Conservation (phyloP, 192 early-diverging fungal genomes). For the Coemansia sp. region DNA sequence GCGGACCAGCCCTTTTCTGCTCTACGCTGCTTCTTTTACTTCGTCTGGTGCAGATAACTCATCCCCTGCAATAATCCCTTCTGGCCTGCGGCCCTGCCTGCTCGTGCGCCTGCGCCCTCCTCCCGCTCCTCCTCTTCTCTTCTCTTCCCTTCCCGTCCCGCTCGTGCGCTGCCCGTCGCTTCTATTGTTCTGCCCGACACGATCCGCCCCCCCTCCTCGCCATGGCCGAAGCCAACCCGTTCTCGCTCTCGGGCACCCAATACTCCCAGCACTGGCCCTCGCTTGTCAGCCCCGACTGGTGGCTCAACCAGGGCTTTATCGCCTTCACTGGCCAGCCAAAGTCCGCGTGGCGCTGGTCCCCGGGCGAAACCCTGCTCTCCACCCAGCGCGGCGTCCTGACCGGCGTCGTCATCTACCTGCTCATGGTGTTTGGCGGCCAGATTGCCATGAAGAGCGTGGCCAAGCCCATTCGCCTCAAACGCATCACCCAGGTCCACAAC, state of each 20-base stretch:
- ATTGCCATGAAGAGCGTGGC: slow-evolving; percentile 57
- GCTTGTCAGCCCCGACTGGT: slow-evolving; percentile 50
- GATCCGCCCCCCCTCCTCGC: neutral
- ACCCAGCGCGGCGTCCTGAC: slow-evolving; percentile 46
- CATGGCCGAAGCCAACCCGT: slow-evolving; percentile 44
- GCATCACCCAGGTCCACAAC: slow-evolving; percentile 77
- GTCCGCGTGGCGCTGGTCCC: slow-evolving; percentile 48
- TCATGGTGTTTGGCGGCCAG: slow-evolving; percentile 78
- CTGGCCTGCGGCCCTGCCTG: too few relatives aligned
- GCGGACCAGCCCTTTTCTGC: too few relatives aligned
- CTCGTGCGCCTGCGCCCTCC: too few relatives aligned
- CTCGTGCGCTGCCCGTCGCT: too few relatives aligned
- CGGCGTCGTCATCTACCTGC: slow-evolving; percentile 58
- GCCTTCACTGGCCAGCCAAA: slow-evolving; percentile 44
- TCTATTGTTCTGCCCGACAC: too few relatives aligned
- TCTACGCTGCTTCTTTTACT: too few relatives aligned
- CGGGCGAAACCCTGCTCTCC: slow-evolving; percentile 45
- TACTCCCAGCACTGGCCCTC: slow-evolving; percentile 51
- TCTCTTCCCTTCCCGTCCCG: too few relatives aligned
- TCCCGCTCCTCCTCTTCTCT: too few relatives aligned
- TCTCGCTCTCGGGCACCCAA: slow-evolving; percentile 46
- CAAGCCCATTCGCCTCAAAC: slow-evolving; percentile 52
- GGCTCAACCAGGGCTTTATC: slow-evolving; percentile 48
- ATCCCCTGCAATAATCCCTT: too few relatives aligned
- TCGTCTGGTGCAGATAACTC: too few relatives aligned